These are phyloP conservation scores for Erythrophleum fordii DNA, from an alignment of 306 rosid species.

Conservation along the genomic window DNA sequence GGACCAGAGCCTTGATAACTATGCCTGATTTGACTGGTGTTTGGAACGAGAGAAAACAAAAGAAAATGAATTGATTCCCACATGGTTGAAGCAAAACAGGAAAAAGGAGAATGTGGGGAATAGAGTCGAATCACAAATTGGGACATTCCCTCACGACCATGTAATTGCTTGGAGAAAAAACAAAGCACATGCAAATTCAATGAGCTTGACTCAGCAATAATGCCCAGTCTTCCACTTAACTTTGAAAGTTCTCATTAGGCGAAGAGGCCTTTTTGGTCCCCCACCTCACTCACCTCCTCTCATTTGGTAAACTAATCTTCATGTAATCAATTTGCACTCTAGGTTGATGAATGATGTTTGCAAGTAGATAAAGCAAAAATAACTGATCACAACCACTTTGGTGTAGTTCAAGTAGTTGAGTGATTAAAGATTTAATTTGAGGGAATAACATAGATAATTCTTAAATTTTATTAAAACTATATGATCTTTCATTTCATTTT, in stretches of 20 bases:
- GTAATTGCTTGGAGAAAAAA: conserved; percentile 14
- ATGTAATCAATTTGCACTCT: neutral
- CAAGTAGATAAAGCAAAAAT: neutral
- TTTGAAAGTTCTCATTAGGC: conserved; percentile 8
- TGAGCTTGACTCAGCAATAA: conserved; percentile 36
- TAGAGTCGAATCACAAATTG: conserved; percentile 28
- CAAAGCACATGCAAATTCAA: conserved; percentile 31
- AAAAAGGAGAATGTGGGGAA: neutral
- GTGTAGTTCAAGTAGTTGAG: neutral
- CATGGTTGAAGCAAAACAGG: neutral
- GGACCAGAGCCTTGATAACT: neutral
- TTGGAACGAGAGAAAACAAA: neutral
- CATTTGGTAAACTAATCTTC: conserved; percentile 11
- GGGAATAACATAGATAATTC: too few species aligned
- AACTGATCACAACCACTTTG: neutral
- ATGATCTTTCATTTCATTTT: too few species aligned
- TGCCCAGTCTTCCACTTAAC: conserved; percentile 33
- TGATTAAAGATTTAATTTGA: neutral
- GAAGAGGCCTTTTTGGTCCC: conserved; percentile 17
- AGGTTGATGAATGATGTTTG: neutral
- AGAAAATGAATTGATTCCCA: neutral
- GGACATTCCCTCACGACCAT: neutral
- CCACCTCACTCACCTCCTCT: neutral
- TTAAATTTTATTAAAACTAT: too few species aligned
- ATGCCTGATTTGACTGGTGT: neutral